phyloP scores from a whole-genome alignment of 2,329 filamentous ascomycete genomes.

The Bipolaris oryzae region DNA sequence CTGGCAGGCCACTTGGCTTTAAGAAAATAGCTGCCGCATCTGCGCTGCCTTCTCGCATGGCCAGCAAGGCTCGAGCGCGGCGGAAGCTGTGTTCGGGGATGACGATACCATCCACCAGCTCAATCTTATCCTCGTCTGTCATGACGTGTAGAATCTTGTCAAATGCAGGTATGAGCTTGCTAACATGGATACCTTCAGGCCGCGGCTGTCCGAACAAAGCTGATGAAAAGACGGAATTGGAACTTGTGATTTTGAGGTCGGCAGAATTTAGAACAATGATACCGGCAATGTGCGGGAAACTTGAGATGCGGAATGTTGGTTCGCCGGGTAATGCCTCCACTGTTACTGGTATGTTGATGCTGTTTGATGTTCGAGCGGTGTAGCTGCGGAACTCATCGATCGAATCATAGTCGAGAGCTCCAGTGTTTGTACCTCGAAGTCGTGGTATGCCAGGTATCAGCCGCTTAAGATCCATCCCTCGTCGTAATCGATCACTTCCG shows the following conservation, averaged over 20 bases:
- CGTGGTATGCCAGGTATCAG: conserved; percentile 84
- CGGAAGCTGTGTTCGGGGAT: conserved; percentile 96
- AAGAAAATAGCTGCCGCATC: conserved; percentile 79
- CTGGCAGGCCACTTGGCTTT: conserved; percentile 81
- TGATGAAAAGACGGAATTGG: conserved; percentile 92
- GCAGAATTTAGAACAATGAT: conserved; percentile 90
- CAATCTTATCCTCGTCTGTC: conserved; percentile 83
- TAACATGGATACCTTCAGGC: conserved; percentile 80
- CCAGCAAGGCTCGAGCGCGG: conserved; percentile 81
- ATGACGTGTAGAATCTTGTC: conserved; percentile 81
- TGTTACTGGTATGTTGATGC: conserved; percentile 82
- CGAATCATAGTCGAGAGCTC: conserved; percentile 78
- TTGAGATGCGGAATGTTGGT: conserved; percentile 81
- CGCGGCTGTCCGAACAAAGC: conserved; percentile 89
- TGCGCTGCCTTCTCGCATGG: conserved; percentile 79
- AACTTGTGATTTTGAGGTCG: conserved; percentile 81
- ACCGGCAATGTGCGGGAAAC: conserved; percentile 95
- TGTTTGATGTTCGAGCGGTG: conserved; percentile 78
- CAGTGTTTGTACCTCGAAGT: conserved; percentile 71
- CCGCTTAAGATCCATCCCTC: conserved; percentile 75
- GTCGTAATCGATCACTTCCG: conserved; percentile 70
- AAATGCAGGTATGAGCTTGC: conserved; percentile 82
- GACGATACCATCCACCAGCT: conserved; percentile 89
- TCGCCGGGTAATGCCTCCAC: conserved; percentile 74
- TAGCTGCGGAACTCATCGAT: conserved; percentile 77